Evolutionary conservation across 192 early-diverging fungal genomes (phyloP).

Genomic region (Entophlyctis luteolus): DNA sequence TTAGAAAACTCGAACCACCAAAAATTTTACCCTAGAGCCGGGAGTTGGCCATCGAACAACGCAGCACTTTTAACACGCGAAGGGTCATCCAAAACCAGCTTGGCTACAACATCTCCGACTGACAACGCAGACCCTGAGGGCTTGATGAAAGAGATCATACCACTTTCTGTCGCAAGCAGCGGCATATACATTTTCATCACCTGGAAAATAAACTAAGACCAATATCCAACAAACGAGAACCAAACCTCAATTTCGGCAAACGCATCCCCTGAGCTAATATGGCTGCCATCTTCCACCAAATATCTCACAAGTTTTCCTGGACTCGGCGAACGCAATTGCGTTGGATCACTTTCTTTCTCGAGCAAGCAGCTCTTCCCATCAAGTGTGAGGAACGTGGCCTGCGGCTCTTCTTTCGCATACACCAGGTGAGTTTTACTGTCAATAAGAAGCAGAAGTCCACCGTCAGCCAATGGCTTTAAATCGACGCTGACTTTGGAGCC

Average conservation of each 20-base stretch:
- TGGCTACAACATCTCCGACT: constrained; percentile 91
- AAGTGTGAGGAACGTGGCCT: constrained; percentile 80
- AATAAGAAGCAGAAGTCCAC: constrained; percentile 83
- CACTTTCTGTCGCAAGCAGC: constrained; percentile 83
- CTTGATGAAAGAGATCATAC: constrained; percentile 82
- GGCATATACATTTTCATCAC: constrained; percentile 99
- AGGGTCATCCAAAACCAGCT: constrained; percentile 90
- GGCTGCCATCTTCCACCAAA: constrained; percentile 88
- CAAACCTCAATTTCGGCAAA: constrained; percentile 95
- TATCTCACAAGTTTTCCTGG: constrained; percentile 95
- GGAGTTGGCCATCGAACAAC: constrained; percentile 58
- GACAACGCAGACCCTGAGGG: constrained; percentile 79
- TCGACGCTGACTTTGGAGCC: constrained; percentile 77
- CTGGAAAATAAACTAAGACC: not conserved
- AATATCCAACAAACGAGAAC: not conserved
- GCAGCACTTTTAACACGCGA: constrained; percentile 83
- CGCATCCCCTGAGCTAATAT: constrained; percentile 81
- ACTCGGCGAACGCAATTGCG: constrained; percentile 90
- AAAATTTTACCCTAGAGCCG: constrained; percentile 34
- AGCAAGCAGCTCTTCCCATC: constrained; percentile 88
- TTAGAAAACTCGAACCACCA: not conserved
- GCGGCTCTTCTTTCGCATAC: constrained; percentile 85
- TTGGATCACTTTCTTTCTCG: constrained; percentile 96
- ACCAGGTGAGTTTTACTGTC: constrained; percentile 89
- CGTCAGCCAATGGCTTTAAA: constrained; percentile 85